Conservation (phyloP, 768 basidiomycete genomes). For the Phylloporus arenicola region DNA sequence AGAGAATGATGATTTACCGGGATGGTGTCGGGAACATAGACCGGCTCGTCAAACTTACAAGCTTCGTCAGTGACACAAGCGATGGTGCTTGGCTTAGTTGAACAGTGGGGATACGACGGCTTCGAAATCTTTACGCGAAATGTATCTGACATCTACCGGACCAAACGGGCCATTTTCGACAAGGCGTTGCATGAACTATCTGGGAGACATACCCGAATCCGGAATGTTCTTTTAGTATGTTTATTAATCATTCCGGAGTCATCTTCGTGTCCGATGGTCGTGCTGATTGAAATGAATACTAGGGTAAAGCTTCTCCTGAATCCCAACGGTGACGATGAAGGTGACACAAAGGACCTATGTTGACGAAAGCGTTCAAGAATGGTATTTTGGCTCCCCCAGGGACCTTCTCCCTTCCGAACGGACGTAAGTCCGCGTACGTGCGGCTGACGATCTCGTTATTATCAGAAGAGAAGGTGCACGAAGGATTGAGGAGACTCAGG, state of each 20-base stretch:
- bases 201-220: slow-evolving; percentile 23
- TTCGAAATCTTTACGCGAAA: slow-evolving; percentile 57
- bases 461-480: slow-evolving; percentile 56
- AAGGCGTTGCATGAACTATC: slow-evolving; percentile 59
- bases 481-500: slow-evolving; percentile 56
- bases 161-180: slow-evolving; percentile 70
- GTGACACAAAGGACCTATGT: slow-evolving; percentile 61
- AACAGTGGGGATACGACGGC: slow-evolving; percentile 69
- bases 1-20: not conserved
- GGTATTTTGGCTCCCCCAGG: slow-evolving; percentile 83
- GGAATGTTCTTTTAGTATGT: slow-evolving; percentile 81
- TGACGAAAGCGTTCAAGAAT: slow-evolving; percentile 60
- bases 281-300: not conserved
- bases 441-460: slow-evolving; percentile 69
- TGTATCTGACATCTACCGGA: slow-evolving; percentile 63
- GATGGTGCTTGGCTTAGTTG: slow-evolving; percentile 48
- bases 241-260: not conserved
- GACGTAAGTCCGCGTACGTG: slow-evolving; percentile 61
- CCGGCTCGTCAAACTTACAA: slow-evolving; percentile 61
- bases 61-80: slow-evolving; percentile 52
- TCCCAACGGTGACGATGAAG: slow-evolving; percentile 29
- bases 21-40: slow-evolving; percentile 33
- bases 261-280: not conserved
- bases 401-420: slow-evolving; percentile 63
- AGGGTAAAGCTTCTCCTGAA: slow-evolving; percentile 56